phyloP scores from a whole-genome alignment of 2,329 filamentous ascomycete species.

The Fusarium poae region DNA sequence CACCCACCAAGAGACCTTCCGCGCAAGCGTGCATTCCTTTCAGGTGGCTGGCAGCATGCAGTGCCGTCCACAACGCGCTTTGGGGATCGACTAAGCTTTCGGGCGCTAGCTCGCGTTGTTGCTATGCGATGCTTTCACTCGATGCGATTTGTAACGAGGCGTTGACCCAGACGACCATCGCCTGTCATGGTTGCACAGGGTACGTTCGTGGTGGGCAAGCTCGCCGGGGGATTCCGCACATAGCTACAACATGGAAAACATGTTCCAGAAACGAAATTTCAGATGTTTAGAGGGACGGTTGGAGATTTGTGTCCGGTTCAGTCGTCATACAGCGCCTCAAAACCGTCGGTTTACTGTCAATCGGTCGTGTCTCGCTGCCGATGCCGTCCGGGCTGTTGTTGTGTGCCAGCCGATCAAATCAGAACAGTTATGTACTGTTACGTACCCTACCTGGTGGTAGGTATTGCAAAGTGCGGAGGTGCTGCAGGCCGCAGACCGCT shows the following conservation, averaged over 20 bases:
- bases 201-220: slow-evolving; percentile 36
- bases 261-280: slow-evolving; percentile 22
- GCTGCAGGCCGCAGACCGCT: slow-evolving; percentile 39
- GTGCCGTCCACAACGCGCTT: slow-evolving; percentile 16
- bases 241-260: slow-evolving; percentile 26
- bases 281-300: slow-evolving; percentile 9
- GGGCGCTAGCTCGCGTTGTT: slow-evolving; percentile 14
- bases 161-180: slow-evolving; percentile 30
- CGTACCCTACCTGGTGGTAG: slow-evolving; percentile 1
- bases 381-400: slow-evolving; percentile 23
- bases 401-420: slow-evolving; percentile 18
- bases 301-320: slow-evolving; percentile 15
- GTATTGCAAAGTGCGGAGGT: slow-evolving; percentile 33
- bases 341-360: slow-evolving; percentile 29
- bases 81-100: slow-evolving; percentile 23
- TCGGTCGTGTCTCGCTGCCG: slow-evolving; percentile 19
- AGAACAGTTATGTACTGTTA: slow-evolving; percentile 14
- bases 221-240: slow-evolving; percentile 29
- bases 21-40: slow-evolving; percentile 24
- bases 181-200: slow-evolving; percentile 36
- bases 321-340: slow-evolving; percentile 26
- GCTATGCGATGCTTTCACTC: slow-evolving; percentile 25
- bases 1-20: slow-evolving; percentile 13
- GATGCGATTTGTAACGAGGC: slow-evolving; percentile 36
- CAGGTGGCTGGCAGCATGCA: slow-evolving; percentile 6